Base-by-base conservation (phyloP, 345 rosid genomes). In the Hypericum androsaemum region DNA sequence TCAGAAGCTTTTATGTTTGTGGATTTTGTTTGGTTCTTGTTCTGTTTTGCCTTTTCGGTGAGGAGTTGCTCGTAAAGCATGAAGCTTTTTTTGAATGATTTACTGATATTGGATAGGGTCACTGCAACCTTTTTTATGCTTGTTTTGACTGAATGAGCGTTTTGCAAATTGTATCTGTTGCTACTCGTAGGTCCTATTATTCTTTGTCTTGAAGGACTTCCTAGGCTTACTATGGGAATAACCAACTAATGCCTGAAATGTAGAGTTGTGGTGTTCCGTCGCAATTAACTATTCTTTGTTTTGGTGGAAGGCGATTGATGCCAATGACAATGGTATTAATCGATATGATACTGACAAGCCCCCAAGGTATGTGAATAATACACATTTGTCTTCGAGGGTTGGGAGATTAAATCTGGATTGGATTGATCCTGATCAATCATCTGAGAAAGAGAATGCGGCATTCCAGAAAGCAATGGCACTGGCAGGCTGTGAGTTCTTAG, bases 351-450 rank as follows among this genome's bases (percentile, higher is more conserved):
- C 84, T 0, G 83, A 92, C 55, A 68, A 73, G 68, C 97, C 98
- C 40, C 90, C 98, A 15, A 63, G 67, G 74, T 88, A 83, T 52
- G 98, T 83, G 67, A 88, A 88, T 64, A 88, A 76, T 64, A 92
- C 94, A 43, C 75, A 81, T 63, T 67, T 85, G 60, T 88, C 97
- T 61, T 69, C 90, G 7, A 80, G 98, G 68, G 82, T 85, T 15
- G 98, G 96, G 57, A 81, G 73, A 66, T 69, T 88, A 17, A 92
- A 88, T 66, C 80, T 80, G 52, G 98, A 88, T 63, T 92, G 96
- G 98, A 78, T 54, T 12, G 95, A 92, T 32, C 95, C 84, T 36
- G 85, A 88, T 71, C 98, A 85, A 68, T 88, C 98, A 42, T 45
- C 83, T 10, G 88, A 81, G 72, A 85, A 73, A 64, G 98, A 92